Evolutionary conservation across 1,284 basidiomycete species (phyloP).

Genomic region (Apiotrichum mycotoxinovorans): DNA sequence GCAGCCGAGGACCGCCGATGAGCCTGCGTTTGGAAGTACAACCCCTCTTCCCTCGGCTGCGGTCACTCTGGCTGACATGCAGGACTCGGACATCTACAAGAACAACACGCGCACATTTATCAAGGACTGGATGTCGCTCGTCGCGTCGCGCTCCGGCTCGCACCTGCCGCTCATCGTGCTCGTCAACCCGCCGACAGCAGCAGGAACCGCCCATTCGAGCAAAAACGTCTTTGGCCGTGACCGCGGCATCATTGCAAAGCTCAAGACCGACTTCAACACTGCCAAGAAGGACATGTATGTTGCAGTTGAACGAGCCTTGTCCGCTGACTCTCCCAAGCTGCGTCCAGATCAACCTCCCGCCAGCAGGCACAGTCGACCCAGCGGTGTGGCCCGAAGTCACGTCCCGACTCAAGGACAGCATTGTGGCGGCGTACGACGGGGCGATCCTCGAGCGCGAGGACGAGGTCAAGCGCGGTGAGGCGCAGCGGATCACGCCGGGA

Average conservation of each 20-base stretch:
- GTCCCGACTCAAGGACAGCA: conserved; percentile 82
- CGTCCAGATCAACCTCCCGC: conserved; percentile 59
- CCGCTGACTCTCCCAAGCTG: conserved; percentile 56
- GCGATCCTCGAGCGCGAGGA: conserved; percentile 77
- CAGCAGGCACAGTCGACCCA: conserved; percentile 56
- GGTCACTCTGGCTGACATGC: conserved; percentile 1
- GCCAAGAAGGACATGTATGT: conserved; percentile 81
- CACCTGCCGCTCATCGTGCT: conserved; percentile 89
- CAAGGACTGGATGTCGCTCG: conserved; percentile 77
- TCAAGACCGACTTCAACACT: conserved; percentile 86
- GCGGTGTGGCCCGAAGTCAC: conserved; percentile 84
- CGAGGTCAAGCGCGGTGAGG: conserved; percentile 79
- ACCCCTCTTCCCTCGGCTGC: no score
- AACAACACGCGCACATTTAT: conserved; percentile 74
- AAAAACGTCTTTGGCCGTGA: conserved; percentile 50
- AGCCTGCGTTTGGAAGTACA: no score
- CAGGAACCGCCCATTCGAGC: conserved; percentile 55
- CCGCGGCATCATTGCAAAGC: conserved; percentile 72
- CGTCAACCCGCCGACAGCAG: conserved; percentile 55
- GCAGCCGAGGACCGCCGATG: no score
- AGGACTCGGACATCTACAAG: conserved; percentile 85
- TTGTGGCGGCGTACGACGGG: conserved; percentile 75
- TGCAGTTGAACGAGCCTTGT: not conserved
- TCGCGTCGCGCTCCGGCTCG: conserved; percentile 63
- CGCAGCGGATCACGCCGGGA: conserved; percentile 79